These are phyloP conservation scores for Pelargonium australe DNA, from an alignment of 441 rosid genomes.

Conservation along the genomic window DNA sequence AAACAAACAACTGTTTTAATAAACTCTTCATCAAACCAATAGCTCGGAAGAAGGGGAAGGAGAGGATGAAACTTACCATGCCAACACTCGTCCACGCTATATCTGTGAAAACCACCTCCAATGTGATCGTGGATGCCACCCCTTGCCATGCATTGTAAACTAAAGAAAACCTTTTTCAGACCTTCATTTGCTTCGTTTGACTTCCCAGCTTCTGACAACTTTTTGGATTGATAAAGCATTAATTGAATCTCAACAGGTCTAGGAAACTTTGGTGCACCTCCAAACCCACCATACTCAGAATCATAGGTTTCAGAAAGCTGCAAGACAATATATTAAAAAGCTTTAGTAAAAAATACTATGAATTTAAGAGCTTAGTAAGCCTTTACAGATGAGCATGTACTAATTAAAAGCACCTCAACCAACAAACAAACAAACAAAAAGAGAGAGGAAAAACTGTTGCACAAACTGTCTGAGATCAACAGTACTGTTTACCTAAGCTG, in stretches of 20 bases:
- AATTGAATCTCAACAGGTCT: conserved; percentile 91
- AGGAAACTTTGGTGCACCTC: conserved; percentile 94
- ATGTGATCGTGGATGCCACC: conserved; percentile 95
- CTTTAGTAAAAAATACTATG: neutral
- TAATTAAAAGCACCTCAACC: too few relatives aligned
- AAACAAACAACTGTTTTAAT: conserved; percentile 10
- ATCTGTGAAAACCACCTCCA: conserved; percentile 96
- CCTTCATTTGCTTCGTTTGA: conserved; percentile 37
- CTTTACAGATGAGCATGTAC: too few relatives aligned
- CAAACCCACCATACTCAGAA: conserved; percentile 74
- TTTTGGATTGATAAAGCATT: conserved; percentile 75
- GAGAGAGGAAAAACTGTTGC: neutral
- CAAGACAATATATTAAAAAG: conserved; percentile 15
- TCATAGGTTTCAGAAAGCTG: conserved; percentile 81
- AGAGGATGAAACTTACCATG: conserved; percentile 51
- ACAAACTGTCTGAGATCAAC: too few relatives aligned
- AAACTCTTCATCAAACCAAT: neutral
- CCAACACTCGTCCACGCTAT: conserved; percentile 94
- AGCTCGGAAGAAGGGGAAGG: neutral
- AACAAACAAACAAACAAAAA: neutral
- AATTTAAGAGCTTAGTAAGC: neutral
- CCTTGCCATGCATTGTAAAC: conserved; percentile 80
- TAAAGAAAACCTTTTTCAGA: conserved; percentile 58
- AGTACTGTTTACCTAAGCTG: too few relatives aligned
- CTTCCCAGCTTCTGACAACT: conserved; percentile 54